Percentiles rank a stretch among this genome's conserved stretches.
These are phyloP conservation scores for Usnea hakonensis DNA, from an alignment of 495 filamentous ascomycete genomes.

Conservation along the genomic window DNA sequence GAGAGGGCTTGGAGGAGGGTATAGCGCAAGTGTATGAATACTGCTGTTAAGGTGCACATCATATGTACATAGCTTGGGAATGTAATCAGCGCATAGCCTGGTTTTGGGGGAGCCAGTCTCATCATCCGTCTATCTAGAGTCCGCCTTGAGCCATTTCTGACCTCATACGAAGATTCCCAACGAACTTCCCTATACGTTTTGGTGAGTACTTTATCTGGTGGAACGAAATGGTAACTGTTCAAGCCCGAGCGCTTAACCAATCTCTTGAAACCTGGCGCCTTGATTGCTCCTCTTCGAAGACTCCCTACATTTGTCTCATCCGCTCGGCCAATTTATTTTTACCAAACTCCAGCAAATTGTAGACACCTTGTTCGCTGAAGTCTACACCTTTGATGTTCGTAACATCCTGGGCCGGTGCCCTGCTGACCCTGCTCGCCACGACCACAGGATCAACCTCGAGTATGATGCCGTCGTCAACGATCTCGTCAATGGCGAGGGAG, in stretches of 20 bases:
- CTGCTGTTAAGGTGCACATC: background rate
- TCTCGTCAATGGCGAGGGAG: slow-evolving; percentile 88
- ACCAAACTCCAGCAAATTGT: slow-evolving; percentile 92
- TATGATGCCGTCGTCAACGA: slow-evolving; percentile 93
- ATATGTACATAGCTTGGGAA: slow-evolving; percentile 20
- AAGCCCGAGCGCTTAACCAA: background rate
- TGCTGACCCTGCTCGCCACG: slow-evolving; percentile 82
- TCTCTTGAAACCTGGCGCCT: background rate
- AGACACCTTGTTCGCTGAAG: slow-evolving; percentile 87
- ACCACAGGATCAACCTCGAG: slow-evolving; percentile 93
- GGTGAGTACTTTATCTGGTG: background rate
- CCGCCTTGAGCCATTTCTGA: background rate
- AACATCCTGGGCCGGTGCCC: slow-evolving; percentile 83
- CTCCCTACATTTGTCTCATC: slow-evolving; percentile 60
- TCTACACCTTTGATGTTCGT: slow-evolving; percentile 86
- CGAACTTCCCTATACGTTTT: background rate
- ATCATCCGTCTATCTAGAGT: background rate
- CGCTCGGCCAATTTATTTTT: slow-evolving; percentile 86
- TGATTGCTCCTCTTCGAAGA: background rate
- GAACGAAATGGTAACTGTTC: background rate
- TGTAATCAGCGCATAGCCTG: background rate
- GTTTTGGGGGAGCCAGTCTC: background rate
- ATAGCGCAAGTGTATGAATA: slow-evolving; percentile 42
- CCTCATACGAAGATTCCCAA: background rate
- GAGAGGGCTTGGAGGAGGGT: slow-evolving; percentile 34